Evolutionary conservation across 2,329 filamentous ascomycete genomes (phyloP).

Genomic region (Dactylonectria macrodidyma): DNA sequence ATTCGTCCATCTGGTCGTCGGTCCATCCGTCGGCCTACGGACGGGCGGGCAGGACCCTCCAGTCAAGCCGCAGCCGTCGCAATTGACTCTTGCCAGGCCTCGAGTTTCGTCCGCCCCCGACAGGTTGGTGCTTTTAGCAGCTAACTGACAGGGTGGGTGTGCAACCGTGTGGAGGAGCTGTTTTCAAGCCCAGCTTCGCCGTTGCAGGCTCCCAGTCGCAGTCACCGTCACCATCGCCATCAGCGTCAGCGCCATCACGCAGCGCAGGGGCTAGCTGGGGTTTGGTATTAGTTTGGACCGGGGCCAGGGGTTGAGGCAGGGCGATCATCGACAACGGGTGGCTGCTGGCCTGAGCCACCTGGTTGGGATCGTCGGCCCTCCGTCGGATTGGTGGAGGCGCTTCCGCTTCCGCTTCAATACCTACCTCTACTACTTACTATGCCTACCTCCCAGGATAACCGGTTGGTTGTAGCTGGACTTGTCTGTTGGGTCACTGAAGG

Average conservation of each 20-base stretch:
- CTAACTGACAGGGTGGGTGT: constrained; percentile 11
- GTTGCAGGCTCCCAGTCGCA: constrained; percentile 32
- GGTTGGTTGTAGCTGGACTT: not conserved
- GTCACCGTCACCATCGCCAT: constrained; percentile 44
- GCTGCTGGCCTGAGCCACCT: constrained; percentile 45
- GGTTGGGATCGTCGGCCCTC: constrained; percentile 44
- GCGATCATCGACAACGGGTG: constrained; percentile 51
- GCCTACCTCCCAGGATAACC: not conserved
- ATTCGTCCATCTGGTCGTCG: constrained; percentile 32
- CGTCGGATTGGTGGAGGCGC: constrained; percentile 41
- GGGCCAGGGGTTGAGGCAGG: constrained; percentile 43
- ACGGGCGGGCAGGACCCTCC: constrained; percentile 7
- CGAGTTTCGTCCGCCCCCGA: constrained; percentile 13
- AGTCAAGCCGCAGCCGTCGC: constrained; percentile 6
- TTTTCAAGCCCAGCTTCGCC: constrained; percentile 17
- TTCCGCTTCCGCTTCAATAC: constrained; percentile 33
- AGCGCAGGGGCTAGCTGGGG: constrained; percentile 22
- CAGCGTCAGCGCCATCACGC: constrained; percentile 29
- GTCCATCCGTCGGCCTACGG: constrained; percentile 26
- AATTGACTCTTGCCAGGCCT: constrained; percentile 28
- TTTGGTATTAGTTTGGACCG: constrained; percentile 26
- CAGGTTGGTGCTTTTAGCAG: constrained; percentile 4
- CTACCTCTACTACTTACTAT: not conserved
- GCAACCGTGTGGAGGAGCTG: constrained; percentile 23
- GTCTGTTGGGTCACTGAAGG: not conserved